Conservation (phyloP, 78 protist genomes). For the Pigoraptor vietnamica region DNA sequence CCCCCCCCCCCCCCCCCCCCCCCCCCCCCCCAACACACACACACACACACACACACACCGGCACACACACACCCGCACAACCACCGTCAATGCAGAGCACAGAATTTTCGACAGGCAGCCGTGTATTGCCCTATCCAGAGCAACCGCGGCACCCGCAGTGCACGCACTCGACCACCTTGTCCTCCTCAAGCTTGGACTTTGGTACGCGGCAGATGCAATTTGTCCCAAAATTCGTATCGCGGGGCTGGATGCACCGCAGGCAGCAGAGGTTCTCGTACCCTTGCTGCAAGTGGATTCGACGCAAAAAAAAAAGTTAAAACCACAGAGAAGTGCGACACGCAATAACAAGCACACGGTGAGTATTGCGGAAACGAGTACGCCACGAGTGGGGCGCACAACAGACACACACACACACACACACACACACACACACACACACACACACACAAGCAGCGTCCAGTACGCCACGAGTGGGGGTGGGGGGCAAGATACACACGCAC, state of each 20-base stretch:
- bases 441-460: not conserved
- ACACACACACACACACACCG: no score
- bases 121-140: conserved; percentile 39
- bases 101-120: no score
- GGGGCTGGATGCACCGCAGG: conserved; percentile 69
- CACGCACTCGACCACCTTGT: conserved; percentile 51
- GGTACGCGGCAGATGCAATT: conserved; percentile 92
- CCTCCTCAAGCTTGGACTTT: conserved; percentile 28
- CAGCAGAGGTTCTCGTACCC: conserved; percentile 92
- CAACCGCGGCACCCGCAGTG: conserved; percentile 84
- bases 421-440: no score
- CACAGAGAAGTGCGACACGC: not conserved
- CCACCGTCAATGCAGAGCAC: no score
- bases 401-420: no score
- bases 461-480: not conserved
- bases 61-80: no score
- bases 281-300: conserved; percentile 16
- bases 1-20: no score
- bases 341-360: not conserved
- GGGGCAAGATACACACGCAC: not conserved
- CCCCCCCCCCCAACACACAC: no score
- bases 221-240: conserved; percentile 52
- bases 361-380: not conserved
- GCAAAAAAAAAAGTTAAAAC: not conserved
- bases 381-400: no score